A percentile compares a stretch with the other conserved stretches of the same genome.
Evolutionary conservation across 1,284 basidiomycete genomes (phyloP).

Genomic region (Sanghuangporus weigelae): DNA sequence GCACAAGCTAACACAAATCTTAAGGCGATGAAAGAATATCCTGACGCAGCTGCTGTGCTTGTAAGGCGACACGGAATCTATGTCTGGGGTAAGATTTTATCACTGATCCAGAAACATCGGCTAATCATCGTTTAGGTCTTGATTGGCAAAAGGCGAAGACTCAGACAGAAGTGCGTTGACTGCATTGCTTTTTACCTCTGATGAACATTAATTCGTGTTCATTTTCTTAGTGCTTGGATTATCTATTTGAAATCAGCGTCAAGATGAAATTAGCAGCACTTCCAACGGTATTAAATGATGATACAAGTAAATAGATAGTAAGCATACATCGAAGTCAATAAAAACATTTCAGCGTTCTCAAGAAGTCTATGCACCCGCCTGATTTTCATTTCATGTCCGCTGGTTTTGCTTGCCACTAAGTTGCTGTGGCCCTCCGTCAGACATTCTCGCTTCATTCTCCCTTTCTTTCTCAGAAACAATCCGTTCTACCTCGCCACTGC

Average conservation of each 20-base stretch:
- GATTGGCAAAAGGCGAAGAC: conserved; percentile 89
- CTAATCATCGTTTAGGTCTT: conserved; percentile 36
- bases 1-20: not conserved
- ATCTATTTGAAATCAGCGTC: conserved; percentile 80
- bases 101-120: not conserved
- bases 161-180: conserved; percentile 59
- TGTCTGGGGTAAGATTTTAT: conserved; percentile 61
- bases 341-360: not conserved
- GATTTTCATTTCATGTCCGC: not conserved
- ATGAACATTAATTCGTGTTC: conserved; percentile 6
- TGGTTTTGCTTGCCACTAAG: not conserved
- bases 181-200: not conserved
- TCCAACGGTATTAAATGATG: conserved; percentile 31
- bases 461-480: conserved; percentile 10
- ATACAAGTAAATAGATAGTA: not conserved
- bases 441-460: conserved; percentile 7
- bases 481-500: conserved; percentile 15
- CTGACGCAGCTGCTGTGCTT: conserved; percentile 73
- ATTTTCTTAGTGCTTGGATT: conserved; percentile 66
- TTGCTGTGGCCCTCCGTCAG: not conserved
- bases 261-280: conserved; percentile 68
- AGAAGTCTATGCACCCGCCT: not conserved
- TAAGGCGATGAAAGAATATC: conserved; percentile 70
- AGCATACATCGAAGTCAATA: not conserved
- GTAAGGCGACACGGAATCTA: conserved; percentile 82